A percentile compares a stretch with the other conserved stretches of the same genome.
Evolutionary conservation across 2,329 filamentous ascomycete genomes (phyloP).

Genomic region (Fusarium buxicola): DNA sequence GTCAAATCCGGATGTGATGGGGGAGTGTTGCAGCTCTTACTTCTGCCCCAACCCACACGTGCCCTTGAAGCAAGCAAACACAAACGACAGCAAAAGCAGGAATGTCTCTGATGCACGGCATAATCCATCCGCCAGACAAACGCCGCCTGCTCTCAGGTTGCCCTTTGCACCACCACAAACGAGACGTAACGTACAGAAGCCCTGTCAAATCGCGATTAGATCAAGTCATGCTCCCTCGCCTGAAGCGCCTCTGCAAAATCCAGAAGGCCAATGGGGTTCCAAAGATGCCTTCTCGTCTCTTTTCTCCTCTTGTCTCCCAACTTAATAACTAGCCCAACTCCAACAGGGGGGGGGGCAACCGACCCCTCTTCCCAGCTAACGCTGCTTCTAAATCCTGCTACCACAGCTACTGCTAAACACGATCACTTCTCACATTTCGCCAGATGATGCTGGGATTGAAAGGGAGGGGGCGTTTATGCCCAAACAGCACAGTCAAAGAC

Average conservation of each 20-base stretch:
- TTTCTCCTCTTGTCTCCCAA: slow-evolving; percentile 25
- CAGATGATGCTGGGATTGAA: slow-evolving; percentile 6
- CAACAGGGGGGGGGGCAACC: slow-evolving; percentile 25
- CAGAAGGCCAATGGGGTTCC: slow-evolving; percentile 18
- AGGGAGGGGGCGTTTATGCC: slow-evolving; percentile 10
- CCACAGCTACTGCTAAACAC: slow-evolving; percentile 11
- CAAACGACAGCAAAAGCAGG: slow-evolving; percentile 25
- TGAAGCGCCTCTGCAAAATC: slow-evolving; percentile 13
- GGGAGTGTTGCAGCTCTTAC: slow-evolving; percentile 14
- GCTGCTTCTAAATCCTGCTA: slow-evolving; percentile 20
- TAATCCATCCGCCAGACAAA: slow-evolving; percentile 13
- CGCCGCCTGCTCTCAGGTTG: neutral
- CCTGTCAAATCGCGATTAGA: slow-evolving; percentile 18
- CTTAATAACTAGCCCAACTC: slow-evolving; percentile 8
- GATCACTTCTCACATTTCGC: slow-evolving; percentile 35
- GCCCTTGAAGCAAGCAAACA: slow-evolving; percentile 17
- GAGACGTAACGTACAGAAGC: slow-evolving; percentile 8
- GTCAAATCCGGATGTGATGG: slow-evolving; percentile 10
- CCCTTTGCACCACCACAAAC: slow-evolving; percentile 11
- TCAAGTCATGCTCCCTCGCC: slow-evolving; percentile 15
- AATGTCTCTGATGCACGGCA: slow-evolving; percentile 30
- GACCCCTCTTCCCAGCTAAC: slow-evolving; percentile 19
- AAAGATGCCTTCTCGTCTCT: slow-evolving; percentile 32
- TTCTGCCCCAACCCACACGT: slow-evolving; percentile 22
- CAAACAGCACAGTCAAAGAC: slow-evolving; percentile 5